phyloP scores from a whole-genome alignment of 1,284 basidiomycete species.

The Puccinia polysora region DNA sequence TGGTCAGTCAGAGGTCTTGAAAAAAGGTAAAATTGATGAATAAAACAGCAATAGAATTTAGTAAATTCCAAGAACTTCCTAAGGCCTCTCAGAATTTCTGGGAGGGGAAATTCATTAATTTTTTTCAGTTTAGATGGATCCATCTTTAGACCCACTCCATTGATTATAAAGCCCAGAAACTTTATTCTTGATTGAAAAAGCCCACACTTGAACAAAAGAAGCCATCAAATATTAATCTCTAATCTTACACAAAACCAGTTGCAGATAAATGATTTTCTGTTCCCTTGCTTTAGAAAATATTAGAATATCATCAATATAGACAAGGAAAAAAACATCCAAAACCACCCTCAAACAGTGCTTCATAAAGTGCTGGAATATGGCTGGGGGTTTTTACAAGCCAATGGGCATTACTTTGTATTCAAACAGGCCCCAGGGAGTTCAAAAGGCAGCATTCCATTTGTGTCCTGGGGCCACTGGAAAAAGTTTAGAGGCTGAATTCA shows the following conservation, averaged over 20 bases:
- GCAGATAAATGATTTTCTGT: too few species aligned
- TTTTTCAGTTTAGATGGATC: neutral
- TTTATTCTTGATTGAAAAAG: neutral
- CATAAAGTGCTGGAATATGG: constrained; percentile 51
- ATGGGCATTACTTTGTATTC: too few species aligned
- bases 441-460: constrained; percentile 55
- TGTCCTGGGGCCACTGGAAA: too few species aligned
- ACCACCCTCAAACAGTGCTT: constrained; percentile 47
- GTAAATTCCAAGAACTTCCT: constrained; percentile 2
- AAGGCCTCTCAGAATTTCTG: neutral
- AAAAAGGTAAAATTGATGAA: neutral
- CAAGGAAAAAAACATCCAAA: constrained; percentile 49
- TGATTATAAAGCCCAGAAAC: constrained; percentile 14
- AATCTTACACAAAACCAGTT: neutral
- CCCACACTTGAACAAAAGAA: neutral
- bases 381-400: constrained; percentile 55
- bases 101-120: neutral
- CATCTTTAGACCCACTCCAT: neutral
- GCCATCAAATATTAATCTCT: neutral
- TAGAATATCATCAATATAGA: constrained; percentile 54
- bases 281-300: constrained; percentile 52
- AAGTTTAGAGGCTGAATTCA: too few species aligned
- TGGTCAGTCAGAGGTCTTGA: neutral
- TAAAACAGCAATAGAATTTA: constrained; percentile 1
- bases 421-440: constrained; percentile 55